These are phyloP conservation scores for Diaporthe aspalathi DNA, from an alignment of 2,329 filamentous ascomycete species.

Conservation along the genomic window DNA sequence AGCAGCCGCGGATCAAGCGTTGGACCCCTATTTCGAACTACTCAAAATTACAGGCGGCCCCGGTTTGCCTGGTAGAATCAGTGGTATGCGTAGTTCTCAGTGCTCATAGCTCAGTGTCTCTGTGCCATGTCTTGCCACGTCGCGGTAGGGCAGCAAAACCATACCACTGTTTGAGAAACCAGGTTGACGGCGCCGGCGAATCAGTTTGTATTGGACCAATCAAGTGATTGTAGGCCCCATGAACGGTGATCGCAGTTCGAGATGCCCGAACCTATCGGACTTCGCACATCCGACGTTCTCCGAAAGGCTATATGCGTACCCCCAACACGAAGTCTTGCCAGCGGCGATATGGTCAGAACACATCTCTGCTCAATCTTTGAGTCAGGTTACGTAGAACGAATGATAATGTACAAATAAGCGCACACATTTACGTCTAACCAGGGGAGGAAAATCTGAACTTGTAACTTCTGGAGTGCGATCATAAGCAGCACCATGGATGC, in stretches of 20 bases:
- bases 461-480: background rate
- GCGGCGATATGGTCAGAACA: background rate
- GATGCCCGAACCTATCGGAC: slow-evolving; percentile 3
- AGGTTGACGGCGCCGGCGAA: background rate
- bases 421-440: no score
- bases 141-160: background rate
- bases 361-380: background rate
- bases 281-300: slow-evolving; percentile 10
- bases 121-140: no score
- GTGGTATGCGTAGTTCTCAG: no score
- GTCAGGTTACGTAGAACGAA: no score
- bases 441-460: no score
- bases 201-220: background rate
- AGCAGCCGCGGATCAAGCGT: no score
- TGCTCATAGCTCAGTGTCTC: no score
- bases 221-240: no score
- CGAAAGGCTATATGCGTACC: background rate
- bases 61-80: no score
- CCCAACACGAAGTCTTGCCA: background rate
- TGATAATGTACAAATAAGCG: background rate
- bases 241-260: background rate
- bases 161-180: background rate
- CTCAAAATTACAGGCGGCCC: no score
- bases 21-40: no score
- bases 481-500: background rate